Evolutionary conservation across 768 basidiomycete species (phyloP).

Genomic region (Kockovaella imperatae): DNA sequence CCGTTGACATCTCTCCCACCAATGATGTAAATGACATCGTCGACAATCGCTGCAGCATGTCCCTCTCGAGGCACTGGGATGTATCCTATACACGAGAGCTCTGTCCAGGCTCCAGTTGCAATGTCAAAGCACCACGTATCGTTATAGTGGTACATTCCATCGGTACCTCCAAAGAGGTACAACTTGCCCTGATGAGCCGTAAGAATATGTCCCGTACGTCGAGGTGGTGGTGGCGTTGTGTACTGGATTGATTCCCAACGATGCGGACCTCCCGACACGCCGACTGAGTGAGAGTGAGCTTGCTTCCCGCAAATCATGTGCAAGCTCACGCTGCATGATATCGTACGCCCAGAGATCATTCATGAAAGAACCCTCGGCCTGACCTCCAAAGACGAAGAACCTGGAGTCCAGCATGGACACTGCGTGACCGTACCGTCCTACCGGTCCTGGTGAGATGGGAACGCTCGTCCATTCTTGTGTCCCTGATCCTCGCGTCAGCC

Average conservation of each 20-base stretch:
- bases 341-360: conserved; percentile 96
- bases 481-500: conserved; percentile 49
- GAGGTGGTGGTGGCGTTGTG: conserved; percentile 55
- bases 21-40: conserved; percentile 96
- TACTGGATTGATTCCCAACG: conserved; percentile 69
- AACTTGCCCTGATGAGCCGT: conserved; percentile 74
- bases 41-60: conserved; percentile 90
- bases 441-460: conserved; percentile 66
- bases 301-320: neutral
- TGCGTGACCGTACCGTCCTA: conserved; percentile 90
- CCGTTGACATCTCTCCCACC: conserved; percentile 96
- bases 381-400: conserved; percentile 94
- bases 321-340: conserved; percentile 75
- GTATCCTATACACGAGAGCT: conserved; percentile 90
- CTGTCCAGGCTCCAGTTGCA: conserved; percentile 71
- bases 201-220: conserved; percentile 85
- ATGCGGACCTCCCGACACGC: conserved; percentile 68
- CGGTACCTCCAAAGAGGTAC: conserved; percentile 94
- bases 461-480: conserved; percentile 89
- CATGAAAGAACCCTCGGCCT: conserved; percentile 86
- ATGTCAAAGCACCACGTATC: conserved; percentile 95
- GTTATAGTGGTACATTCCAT: conserved; percentile 98
- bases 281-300: conserved; percentile 38
- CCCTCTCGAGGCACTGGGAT: conserved; percentile 94
- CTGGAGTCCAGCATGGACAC: conserved; percentile 84